A percentile compares a stretch with the other conserved stretches of the same genome.
Conservation (phyloP, 306 rosid genomes). For the Argentina anserina region DNA sequence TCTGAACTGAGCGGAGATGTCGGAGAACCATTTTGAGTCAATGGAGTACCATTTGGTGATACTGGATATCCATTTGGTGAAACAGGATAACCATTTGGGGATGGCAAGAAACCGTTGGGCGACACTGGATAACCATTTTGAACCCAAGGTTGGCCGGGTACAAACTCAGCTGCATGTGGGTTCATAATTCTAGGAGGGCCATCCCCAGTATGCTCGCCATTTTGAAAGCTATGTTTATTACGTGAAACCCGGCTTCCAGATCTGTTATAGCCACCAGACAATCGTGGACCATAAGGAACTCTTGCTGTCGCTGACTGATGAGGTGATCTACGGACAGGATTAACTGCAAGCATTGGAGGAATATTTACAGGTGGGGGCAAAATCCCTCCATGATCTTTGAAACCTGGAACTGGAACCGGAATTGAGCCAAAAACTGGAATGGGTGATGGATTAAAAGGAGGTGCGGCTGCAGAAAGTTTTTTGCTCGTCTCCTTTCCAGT, state of each 20-base stretch:
- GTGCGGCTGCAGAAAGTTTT: conserved; percentile 97
- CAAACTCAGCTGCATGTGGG: conserved; percentile 93
- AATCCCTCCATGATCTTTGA: conserved; percentile 84
- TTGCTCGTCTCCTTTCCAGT: conserved; percentile 74
- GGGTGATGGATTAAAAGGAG: conserved; percentile 85
- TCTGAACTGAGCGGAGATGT: conserved; percentile 50
- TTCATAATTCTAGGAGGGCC: conserved; percentile 85
- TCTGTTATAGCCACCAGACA: conserved; percentile 84
- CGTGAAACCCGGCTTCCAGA: conserved; percentile 77
- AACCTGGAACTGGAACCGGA: conserved; percentile 66
- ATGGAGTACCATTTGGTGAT: conserved; percentile 42
- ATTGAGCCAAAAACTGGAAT: conserved; percentile 80
- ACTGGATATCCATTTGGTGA: conserved; percentile 65
- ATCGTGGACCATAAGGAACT: conserved; percentile 94
- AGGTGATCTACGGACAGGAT: conserved; percentile 78
- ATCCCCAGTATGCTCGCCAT: conserved; percentile 55
- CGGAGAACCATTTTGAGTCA: conserved; percentile 47
- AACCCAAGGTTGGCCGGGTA: conserved; percentile 82
- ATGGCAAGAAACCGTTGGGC: conserved; percentile 55
- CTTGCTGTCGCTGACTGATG: conserved; percentile 97
- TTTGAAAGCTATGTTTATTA: conserved; percentile 49
- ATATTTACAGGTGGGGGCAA: conserved; percentile 90
- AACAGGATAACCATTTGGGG: conserved; percentile 49
- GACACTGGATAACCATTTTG: conserved; percentile 72
- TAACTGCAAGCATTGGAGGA: conserved; percentile 78